These are phyloP conservation scores for Xylaria sp. DNA, from an alignment of 2,329 filamentous ascomycete genomes.

Conservation along the genomic window DNA sequence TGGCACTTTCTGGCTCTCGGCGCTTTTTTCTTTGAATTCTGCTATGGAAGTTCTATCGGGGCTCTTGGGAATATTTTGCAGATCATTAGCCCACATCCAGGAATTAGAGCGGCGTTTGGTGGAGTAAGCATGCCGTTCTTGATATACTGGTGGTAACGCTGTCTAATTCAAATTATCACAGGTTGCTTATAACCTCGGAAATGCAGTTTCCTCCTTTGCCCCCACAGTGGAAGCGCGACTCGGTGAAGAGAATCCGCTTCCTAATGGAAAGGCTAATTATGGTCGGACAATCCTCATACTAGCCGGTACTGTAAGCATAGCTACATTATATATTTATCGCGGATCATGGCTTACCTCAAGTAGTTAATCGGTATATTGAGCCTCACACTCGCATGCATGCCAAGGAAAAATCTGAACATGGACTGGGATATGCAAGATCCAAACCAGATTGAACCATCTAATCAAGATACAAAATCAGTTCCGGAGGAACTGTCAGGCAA, in stretches of 20 bases:
- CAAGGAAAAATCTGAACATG: not conserved
- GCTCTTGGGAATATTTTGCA: not conserved
- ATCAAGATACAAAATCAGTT: not conserved
- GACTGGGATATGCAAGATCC: constrained; percentile 4
- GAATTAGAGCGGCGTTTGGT: not conserved
- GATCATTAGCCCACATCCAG: not conserved
- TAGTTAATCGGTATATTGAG: not conserved
- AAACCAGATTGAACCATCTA: not conserved
- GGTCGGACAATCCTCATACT: not conserved
- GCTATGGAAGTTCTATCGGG: not conserved
- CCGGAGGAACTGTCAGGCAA: not conserved
- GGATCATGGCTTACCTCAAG: not conserved
- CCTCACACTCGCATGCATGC: not conserved
- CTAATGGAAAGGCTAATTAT: not conserved
- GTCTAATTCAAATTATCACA: not conserved
- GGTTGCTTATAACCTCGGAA: not conserved
- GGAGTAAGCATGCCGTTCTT: not conserved
- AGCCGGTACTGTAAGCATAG: not conserved
- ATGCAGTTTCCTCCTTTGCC: not conserved
- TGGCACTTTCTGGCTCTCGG: not conserved
- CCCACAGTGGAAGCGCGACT: not conserved
- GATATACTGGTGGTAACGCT: not conserved
- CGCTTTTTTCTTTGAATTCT: not conserved
- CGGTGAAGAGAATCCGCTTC: not conserved
- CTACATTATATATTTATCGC: not conserved